Evolutionary conservation across 2,329 filamentous ascomycete species (phyloP).

Genomic region (Sarocladium kiliense): DNA sequence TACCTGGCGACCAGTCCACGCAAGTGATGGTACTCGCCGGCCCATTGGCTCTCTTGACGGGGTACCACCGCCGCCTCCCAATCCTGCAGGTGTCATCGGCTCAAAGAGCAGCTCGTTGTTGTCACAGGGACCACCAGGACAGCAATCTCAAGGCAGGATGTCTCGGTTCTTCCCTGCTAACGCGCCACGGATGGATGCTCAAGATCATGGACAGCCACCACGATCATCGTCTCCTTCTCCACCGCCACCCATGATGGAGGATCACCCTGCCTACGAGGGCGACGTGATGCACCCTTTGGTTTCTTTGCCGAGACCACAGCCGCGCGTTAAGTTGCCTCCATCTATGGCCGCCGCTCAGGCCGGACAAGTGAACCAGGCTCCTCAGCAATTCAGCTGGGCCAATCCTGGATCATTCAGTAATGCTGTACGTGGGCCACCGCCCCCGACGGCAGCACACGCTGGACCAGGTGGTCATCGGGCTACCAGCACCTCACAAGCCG

Average conservation of each 20-base stretch:
- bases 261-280: slow-evolving; percentile 68
- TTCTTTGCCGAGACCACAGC: slow-evolving; percentile 62
- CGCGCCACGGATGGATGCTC: slow-evolving; percentile 40
- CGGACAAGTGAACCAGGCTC: slow-evolving; percentile 19
- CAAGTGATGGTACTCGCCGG: slow-evolving; percentile 24
- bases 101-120: slow-evolving; percentile 20
- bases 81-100: slow-evolving; percentile 24
- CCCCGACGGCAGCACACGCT: slow-evolving; percentile 22
- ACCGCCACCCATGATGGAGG: slow-evolving; percentile 64
- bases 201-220: slow-evolving; percentile 28
- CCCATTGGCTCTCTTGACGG: slow-evolving; percentile 6
- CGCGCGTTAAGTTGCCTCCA: slow-evolving; percentile 78
- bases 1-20: slow-evolving; percentile 44
- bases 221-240: slow-evolving; percentile 59
- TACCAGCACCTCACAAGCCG: slow-evolving; percentile 28
- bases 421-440: slow-evolving; percentile 17
- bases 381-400: slow-evolving; percentile 29
- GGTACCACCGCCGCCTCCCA: slow-evolving; percentile 14
- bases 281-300: slow-evolving; percentile 62
- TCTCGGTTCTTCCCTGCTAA: slow-evolving; percentile 59
- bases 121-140: slow-evolving; percentile 21
- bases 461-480: neutral
- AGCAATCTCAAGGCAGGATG: slow-evolving; percentile 38
- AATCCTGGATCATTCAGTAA: slow-evolving; percentile 28
- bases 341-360: slow-evolving; percentile 18